Evolutionary conservation across 164 flowering plant genomes (phyloP).

Genomic region (Magnolia kwangsiensis): DNA sequence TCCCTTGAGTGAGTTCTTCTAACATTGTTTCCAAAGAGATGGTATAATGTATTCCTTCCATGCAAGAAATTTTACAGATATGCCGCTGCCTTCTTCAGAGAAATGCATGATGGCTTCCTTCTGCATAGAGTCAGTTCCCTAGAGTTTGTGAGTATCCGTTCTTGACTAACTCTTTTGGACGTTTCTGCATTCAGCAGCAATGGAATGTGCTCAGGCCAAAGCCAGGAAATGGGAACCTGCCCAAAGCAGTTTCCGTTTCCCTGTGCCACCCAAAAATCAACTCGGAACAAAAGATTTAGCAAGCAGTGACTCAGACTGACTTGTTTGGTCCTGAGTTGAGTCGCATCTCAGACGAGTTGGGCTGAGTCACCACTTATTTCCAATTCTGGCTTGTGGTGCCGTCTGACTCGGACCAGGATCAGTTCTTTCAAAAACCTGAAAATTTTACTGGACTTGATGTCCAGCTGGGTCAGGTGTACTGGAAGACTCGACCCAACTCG

Average conservation of each 20-base stretch:
- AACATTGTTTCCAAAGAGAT: background rate
- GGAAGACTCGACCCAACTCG: no score
- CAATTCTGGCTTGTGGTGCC: background rate
- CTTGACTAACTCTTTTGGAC: background rate
- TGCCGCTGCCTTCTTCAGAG: conserved; percentile 21
- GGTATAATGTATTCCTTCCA: background rate
- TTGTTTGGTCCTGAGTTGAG: background rate
- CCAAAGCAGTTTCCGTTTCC: background rate
- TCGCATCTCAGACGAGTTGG: background rate
- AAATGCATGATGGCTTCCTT: conserved; percentile 47
- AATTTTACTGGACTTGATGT: no score
- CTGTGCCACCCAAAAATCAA: background rate
- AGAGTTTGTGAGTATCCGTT: conserved; percentile 47
- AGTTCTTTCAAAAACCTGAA: no score
- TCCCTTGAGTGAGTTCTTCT: conserved; percentile 23
- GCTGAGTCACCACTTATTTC: background rate
- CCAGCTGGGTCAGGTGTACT: no score
- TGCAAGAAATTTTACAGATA: background rate
- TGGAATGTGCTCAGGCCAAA: background rate
- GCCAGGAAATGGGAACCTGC: background rate
- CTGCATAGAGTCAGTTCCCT: conserved; percentile 52
- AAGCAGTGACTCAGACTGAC: background rate
- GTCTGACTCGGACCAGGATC: no score
- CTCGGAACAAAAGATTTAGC: background rate
- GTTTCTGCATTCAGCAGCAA: background rate